phyloP scores from a whole-genome alignment of 1,139 yeast genomes.

The Debaryomyces sp. region DNA sequence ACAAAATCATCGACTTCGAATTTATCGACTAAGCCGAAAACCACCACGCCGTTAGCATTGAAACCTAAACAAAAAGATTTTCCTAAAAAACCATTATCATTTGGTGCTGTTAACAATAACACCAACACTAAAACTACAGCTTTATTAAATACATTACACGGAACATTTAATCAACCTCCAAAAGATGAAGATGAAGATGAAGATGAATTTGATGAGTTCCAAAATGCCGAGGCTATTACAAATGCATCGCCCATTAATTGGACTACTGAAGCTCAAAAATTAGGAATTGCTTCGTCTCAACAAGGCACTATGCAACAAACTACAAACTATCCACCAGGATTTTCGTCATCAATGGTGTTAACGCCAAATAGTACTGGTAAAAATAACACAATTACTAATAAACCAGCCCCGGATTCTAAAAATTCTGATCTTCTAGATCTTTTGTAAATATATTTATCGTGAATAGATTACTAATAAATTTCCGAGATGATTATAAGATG shows the following conservation, averaged over 20 bases:
- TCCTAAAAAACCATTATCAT: slow-evolving; percentile 18
- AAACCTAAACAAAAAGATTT: slow-evolving; percentile 11
- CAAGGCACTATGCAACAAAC: not conserved
- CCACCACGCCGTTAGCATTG: slow-evolving; percentile 13
- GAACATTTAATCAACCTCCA: slow-evolving; percentile 17
- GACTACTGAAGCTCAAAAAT: slow-evolving; percentile 19
- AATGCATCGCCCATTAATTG: slow-evolving; percentile 19
- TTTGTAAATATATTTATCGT: slow-evolving; percentile 1
- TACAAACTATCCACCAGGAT: slow-evolving; percentile 34
- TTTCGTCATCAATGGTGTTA: slow-evolving; percentile 23
- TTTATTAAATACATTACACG: slow-evolving; percentile 25
- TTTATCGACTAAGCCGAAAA: slow-evolving; percentile 1
- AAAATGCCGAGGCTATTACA: slow-evolving; percentile 21
- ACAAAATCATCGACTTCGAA: not conserved
- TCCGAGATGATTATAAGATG: not conserved
- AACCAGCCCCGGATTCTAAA: not conserved
- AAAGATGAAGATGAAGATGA: slow-evolving; percentile 23
- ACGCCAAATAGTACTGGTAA: slow-evolving; percentile 18
- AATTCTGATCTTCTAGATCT: slow-evolving; percentile 10
- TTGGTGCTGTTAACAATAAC: slow-evolving; percentile 27
- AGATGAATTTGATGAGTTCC: slow-evolving; percentile 37
- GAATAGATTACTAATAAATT: not conserved
- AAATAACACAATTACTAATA: not conserved
- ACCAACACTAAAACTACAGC: slow-evolving; percentile 17
- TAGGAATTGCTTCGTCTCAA: slow-evolving; percentile 9